A percentile compares a stretch with the other conserved stretches of the same genome.
phyloP scores from a whole-genome alignment of 148 eudicot species.

The Arbutus unedo region DNA sequence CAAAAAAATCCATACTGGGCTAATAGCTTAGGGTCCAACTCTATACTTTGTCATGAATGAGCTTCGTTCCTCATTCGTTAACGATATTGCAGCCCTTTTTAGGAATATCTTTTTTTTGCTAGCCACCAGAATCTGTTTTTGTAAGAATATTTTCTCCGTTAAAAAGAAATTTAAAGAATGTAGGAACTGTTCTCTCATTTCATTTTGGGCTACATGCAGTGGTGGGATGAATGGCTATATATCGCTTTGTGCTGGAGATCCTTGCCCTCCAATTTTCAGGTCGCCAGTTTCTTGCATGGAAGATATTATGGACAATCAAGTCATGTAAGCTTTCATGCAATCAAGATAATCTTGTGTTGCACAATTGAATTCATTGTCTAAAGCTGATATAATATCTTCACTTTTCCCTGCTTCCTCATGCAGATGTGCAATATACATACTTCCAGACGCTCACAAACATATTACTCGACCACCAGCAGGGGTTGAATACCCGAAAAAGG shows the following conservation, averaged over 20 bases:
- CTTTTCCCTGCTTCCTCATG: conserved; percentile 8
- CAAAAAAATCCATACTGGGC: neutral
- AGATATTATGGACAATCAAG: conserved; percentile 88
- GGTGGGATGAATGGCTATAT: conserved; percentile 96
- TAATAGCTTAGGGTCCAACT: neutral
- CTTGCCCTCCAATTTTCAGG: conserved; percentile 86
- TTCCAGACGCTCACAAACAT: conserved; percentile 85
- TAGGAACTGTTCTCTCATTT: conserved; percentile 35
- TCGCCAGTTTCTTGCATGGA: conserved; percentile 82
- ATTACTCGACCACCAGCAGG: conserved; percentile 71
- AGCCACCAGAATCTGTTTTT: neutral
- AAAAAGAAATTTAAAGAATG: neutral
- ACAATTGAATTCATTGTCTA: conserved; percentile 4
- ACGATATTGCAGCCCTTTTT: neutral
- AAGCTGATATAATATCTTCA: neutral
- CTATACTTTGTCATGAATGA: neutral
- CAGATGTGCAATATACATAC: conserved; percentile 87
- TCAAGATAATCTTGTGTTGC: neutral
- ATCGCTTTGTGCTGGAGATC: conserved; percentile 89
- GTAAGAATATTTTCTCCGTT: neutral
- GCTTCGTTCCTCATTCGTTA: neutral
- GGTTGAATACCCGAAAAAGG: conserved; percentile 72
- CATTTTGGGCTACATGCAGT: conserved; percentile 58
- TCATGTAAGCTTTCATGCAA: conserved; percentile 49
- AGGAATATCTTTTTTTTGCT: conserved; percentile 2